Base-by-base conservation (phyloP, 2,329 filamentous ascomycete species). In the Cadophora malorum region DNA sequence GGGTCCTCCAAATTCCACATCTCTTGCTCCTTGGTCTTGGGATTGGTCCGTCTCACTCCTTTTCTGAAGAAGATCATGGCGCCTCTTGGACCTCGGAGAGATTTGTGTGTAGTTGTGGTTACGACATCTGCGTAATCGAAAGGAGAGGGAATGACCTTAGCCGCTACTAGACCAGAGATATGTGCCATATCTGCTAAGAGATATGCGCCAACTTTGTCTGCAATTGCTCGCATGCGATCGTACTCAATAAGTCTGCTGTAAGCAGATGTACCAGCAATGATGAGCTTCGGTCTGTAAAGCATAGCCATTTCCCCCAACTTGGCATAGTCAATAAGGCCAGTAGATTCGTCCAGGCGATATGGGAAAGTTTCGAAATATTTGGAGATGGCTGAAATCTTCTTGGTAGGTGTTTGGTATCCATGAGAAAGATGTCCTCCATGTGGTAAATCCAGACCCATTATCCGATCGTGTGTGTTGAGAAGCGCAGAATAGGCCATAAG, bases 321-420 rank as follows among this genome's bases (percentile, higher is more conserved):
- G 77, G 93, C 90, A 81, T 99, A 99, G 84, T 99, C 94, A 77
- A 99, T 99, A 74, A 95, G 85, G 69, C 96, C 96, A 6, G 95
- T 98, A 71, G 90, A 85, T 78, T 96, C 92, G 82, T 97, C 89
- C 65, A 98, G 87, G 68, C 93, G 90, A 85, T 99, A 99, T 5
- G 96, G 96, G 71, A 99, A 84, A 45, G 96, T 99, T 84, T 99
- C 96, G 79, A 99, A 99, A 84, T 99, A 99, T 79, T 97, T 98
- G 67, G 95, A 98, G 73, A 99, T 90, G 76, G 94, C 94, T n/a
- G 95, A 98, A 79, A 99, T 98, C 87, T 94, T 95, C 81, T 91
- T 93, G 64, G 90, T 90, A 3, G 96, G 93, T 23, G 93, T 98
- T 82, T 99, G 96, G 82, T 99, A 99, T 71, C 96, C 96, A 81